Evolutionary conservation across 2,329 filamentous ascomycete genomes (phyloP), one percentile per base, ranked within the genome.

Genomic region (Hawksworthiomyces lignivorus): DNA sequence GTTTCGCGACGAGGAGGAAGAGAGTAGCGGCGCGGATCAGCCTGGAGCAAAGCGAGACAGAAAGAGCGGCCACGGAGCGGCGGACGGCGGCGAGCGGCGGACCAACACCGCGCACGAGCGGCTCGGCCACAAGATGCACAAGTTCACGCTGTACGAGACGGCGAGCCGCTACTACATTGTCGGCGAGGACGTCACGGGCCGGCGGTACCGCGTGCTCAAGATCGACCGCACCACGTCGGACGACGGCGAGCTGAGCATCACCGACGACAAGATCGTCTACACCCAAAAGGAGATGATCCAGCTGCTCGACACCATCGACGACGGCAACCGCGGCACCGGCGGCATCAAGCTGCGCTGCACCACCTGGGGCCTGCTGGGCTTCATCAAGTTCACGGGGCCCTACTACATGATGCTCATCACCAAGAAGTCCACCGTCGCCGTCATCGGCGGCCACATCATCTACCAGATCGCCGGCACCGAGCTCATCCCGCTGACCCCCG

Each of bases 321-420:
- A 97, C 58, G 92, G 92, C 0, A 98, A 97, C 61, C 89, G 86
- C 55, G 81, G 78, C 7, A 87, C 87, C 0, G 92, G 92, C 19
- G 92, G 92, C 1, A 75, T 98, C 63, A 92, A 85, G 60, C 72
- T 95, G 43, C 87, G 86, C 46, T 94, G 86, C 61, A 94, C 81
- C 45, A 87, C 86, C 5, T 98, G 90, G 92, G 92, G 92, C 2
- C 66, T 98, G 20, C 69, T 98, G 20, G 92, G 92, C 4, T 98
- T 98, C 61, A 92, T 98, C 60, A 78, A 86, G 47, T 97, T 98
- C 61, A 98, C 92, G 0, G 88, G 90, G 2, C 81, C 87, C 4
- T 96, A 94, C 61, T 98, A 98, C 61, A 97, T 98, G 89, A 73
- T 97, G 22, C 67, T 97, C 36, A 89, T 97, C 56, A 96, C 89